These are phyloP conservation scores for Chionographis japonica DNA, from an alignment of 106 monocot species.

Conservation along the genomic window DNA sequence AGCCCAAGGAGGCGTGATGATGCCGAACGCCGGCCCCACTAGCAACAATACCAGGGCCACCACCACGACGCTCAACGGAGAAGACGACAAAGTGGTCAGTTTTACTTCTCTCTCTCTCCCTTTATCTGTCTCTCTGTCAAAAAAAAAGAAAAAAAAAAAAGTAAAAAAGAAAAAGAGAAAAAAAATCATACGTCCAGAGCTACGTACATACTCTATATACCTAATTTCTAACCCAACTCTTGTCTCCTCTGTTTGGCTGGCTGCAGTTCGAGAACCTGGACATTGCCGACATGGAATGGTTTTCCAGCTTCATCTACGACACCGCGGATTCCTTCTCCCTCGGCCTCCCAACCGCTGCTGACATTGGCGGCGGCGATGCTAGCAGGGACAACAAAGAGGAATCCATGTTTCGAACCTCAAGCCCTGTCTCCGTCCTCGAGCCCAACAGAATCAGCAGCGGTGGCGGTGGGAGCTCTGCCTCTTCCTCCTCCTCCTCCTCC, in stretches of 20 bases:
- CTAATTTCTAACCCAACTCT: no score
- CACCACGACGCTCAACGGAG: no score
- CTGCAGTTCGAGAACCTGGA: conserved; percentile 57
- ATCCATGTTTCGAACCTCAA: conserved; percentile 44
- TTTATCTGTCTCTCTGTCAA: no score
- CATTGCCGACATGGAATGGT: conserved; percentile 62
- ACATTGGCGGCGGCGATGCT: neutral
- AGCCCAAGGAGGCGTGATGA: no score
- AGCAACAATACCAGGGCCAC: no score
- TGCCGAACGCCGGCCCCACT: no score
- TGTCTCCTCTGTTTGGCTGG: neutral
- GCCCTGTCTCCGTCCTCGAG: conserved; percentile 69
- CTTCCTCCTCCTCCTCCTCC: conserved; percentile 1
- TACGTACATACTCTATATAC: no score
- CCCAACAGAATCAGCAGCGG: neutral
- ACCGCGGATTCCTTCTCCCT: conserved; percentile 35
- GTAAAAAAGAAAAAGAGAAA: no score
- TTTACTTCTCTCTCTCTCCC: no score
- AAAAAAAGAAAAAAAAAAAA: no score
- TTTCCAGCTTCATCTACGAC: conserved; percentile 71
- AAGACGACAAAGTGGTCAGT: no score
- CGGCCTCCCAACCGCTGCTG: neutral
- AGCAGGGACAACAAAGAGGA: conserved; percentile 5
- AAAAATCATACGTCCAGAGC: no score
- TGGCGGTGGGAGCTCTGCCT: conserved; percentile 1